Evolutionary conservation across 2,329 filamentous ascomycete genomes (phyloP).

Genomic region (Fusarium bactridioides): DNA sequence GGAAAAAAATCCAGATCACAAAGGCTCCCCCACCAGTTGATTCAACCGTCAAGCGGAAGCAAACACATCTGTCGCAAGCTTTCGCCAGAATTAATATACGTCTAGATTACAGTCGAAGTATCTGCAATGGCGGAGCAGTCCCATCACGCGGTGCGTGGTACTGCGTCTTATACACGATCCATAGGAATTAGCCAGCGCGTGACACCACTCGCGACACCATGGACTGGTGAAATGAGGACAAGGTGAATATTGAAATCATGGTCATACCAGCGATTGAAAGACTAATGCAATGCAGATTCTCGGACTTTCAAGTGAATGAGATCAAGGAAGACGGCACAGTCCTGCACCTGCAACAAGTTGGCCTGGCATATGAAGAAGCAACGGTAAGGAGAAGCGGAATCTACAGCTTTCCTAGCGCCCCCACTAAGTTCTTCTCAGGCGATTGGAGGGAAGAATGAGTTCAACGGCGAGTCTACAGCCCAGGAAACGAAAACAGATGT

Average conservation of each 20-base stretch:
- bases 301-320: slow-evolving; percentile 93
- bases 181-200: slow-evolving; percentile 52
- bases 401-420: background rate
- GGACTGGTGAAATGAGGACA: slow-evolving; percentile 52
- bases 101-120: background rate
- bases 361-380: slow-evolving; percentile 34
- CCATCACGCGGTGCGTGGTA: slow-evolving; percentile 43
- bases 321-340: slow-evolving; percentile 79
- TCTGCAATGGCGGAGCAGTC: slow-evolving; percentile 45
- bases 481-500: slow-evolving; percentile 23
- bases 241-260: slow-evolving; percentile 40
- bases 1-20: slow-evolving; percentile 36
- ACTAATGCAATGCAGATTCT: slow-evolving; percentile 65
- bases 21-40: slow-evolving; percentile 30
- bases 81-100: slow-evolving; percentile 5
- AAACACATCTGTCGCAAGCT: slow-evolving; percentile 24
- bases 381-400: slow-evolving; percentile 6
- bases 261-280: background rate
- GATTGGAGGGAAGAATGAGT: slow-evolving; percentile 20
- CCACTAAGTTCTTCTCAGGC: slow-evolving; percentile 23
- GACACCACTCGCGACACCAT: slow-evolving; percentile 48
- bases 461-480: slow-evolving; percentile 10
- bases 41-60: slow-evolving; percentile 7
- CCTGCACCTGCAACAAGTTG: slow-evolving; percentile 70
- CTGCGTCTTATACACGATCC: slow-evolving; percentile 45